Conservation (phyloP, 352 stramenopile genomes). For the Globisporangium takayamanum region DNA sequence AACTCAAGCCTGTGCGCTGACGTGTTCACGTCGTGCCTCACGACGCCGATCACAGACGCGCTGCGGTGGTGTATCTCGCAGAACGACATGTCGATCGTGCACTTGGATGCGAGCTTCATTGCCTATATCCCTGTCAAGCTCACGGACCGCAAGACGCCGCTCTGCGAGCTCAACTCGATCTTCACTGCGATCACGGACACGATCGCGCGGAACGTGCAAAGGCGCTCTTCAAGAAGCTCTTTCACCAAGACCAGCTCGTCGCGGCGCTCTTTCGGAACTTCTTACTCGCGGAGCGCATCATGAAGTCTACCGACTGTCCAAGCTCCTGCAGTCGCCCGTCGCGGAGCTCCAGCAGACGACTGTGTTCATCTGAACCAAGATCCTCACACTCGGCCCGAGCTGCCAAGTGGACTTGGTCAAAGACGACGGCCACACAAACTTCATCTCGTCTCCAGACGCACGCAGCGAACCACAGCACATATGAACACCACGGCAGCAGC, state of each 20-base stretch:
- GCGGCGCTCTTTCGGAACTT: conserved; percentile 98
- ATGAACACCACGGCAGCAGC: not conserved
- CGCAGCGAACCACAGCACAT: conserved; percentile 6
- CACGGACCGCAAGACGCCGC: conserved; percentile 89
- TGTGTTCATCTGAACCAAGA: conserved; percentile 91
- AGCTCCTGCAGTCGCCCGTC: conserved; percentile 94
- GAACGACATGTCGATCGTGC: conserved; percentile 86
- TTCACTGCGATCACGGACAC: conserved; percentile 99
- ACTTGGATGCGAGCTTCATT: conserved; percentile 81
- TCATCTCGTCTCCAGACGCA: conserved; percentile 85
- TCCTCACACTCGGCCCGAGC: conserved; percentile 95
- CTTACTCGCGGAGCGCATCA: conserved; percentile 95
- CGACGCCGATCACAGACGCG: conserved; percentile 97
- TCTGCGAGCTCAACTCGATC: conserved; percentile 99
- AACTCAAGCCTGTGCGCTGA: conserved; percentile 97
- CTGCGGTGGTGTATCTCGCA: conserved; percentile 97
- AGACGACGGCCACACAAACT: conserved; percentile 93
- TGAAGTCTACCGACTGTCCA: conserved; percentile 92
- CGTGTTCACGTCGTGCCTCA: conserved; percentile 99
- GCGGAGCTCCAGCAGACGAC: conserved; percentile 95
- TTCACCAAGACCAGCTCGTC: conserved; percentile 98
- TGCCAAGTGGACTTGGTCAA: conserved; percentile 96
- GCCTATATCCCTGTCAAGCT: conserved; percentile 89
- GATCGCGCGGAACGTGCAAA: conserved; percentile 98
- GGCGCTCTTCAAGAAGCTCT: conserved; percentile 97